Evolutionary conservation across 192 early-diverging fungal species (phyloP).

Genomic region (Backusella parvicylindrica): DNA sequence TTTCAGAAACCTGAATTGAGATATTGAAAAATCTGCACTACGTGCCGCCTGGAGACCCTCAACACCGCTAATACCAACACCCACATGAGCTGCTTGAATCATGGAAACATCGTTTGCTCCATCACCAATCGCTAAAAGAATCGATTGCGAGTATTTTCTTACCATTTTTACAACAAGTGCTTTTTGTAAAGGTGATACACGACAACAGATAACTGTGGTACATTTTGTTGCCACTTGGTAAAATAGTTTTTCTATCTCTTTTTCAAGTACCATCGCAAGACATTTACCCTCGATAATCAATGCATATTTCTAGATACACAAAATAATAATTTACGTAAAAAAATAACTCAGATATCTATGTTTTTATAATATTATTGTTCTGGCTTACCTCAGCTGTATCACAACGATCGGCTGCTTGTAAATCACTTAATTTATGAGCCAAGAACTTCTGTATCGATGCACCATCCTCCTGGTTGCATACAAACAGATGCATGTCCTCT

Average conservation of each 20-base stretch:
- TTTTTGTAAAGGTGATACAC: conserved; percentile 96
- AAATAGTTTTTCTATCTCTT: conserved; percentile 68
- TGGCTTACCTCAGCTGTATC: not conserved
- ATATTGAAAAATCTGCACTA: conserved; percentile 92
- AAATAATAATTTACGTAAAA: too few species aligned
- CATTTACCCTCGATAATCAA: conserved; percentile 92
- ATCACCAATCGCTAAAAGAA: conserved; percentile 93
- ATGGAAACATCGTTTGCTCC: conserved; percentile 97
- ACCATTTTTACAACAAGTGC: conserved; percentile 94
- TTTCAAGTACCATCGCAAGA: conserved; percentile 86
- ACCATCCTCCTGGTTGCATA: conserved; percentile 84
- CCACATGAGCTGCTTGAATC: conserved; percentile 97
- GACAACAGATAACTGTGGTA: conserved; percentile 93
- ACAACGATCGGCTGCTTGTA: not conserved
- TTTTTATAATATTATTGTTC: not conserved
- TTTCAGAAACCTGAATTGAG: conserved; percentile 89
- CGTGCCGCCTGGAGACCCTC: conserved; percentile 94
- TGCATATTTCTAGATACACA: conserved; percentile 50
- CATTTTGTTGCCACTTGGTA: conserved; percentile 88
- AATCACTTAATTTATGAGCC: conserved; percentile 51
- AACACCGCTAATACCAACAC: conserved; percentile 91
- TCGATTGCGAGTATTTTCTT: conserved; percentile 78
- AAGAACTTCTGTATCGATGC: conserved; percentile 82
- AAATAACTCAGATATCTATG: not conserved
- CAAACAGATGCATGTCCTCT: conserved; percentile 88